Base-by-base conservation (phyloP, 352 stramenopile species). In the Pythium dissotocum region DNA sequence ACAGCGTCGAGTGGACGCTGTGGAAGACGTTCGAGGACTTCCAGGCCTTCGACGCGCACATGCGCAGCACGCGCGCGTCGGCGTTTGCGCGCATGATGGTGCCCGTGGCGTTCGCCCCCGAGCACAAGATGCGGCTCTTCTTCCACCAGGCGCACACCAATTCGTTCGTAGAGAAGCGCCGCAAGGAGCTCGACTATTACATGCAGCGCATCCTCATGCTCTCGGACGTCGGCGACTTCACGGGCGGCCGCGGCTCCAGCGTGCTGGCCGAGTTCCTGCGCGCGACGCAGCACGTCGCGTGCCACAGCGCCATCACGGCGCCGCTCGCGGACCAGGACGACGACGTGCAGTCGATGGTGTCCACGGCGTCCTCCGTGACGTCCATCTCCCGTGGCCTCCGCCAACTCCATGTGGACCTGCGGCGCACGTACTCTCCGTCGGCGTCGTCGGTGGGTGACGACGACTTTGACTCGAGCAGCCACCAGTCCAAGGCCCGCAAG, bases 1-100 rank as follows among this genome's bases (percentile, higher is more conserved):
- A 33, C 42, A 40, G 24, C 40, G 72, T 77, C 40, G 83, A 94
- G 65, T 94, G 85, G 85, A 90, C 77, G 63, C 64, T 91, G 3
- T 94, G 85, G 85, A 89, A 89, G 61, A 85, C 80, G 14, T 94
- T 90, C 70, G 82, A 91, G 58, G 79, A 90, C 66, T 94, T 94
- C 76, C 83, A 92, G 56, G 67, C 76, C 42, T 85, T 94, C 36
- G 85, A 94, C 60, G 65, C 73, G 55, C 61, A 79, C 44, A 88
- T 94, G 79, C 85, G 85, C 35, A 76, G 72, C 28, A 68, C 69
- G 9, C 73, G 71, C 33, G 63, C 76, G 46, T 90, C 82, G 6
- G 36, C 66, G 12, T 94, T 91, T 65, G 76, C 83, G 59, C 91
- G 90, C 58, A 90, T 91, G 82, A 94, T 94, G 85, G 83, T 94